These are phyloP conservation scores for Pholiota adiposa DNA, from an alignment of 1,284 basidiomycete species.

Conservation along the genomic window DNA sequence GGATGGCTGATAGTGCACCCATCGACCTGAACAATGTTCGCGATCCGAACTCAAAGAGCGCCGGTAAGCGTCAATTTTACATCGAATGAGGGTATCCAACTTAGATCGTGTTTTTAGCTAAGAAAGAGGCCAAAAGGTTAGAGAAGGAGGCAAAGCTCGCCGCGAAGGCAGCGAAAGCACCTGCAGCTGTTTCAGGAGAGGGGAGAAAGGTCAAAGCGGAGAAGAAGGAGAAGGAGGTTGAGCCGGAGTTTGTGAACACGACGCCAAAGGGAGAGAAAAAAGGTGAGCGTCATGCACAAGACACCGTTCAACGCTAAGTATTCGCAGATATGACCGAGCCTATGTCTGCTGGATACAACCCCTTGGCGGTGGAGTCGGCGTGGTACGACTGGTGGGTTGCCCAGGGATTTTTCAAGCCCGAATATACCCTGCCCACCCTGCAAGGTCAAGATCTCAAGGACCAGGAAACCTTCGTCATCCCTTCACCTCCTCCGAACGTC, in stretches of 20 bases:
- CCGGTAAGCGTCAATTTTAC: slow-evolving; percentile 26
- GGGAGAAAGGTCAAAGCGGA: slow-evolving; percentile 74
- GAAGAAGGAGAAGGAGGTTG: slow-evolving; percentile 59
- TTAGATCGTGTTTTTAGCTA: slow-evolving; percentile 41
- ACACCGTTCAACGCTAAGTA: neutral
- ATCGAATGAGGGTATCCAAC: neutral
- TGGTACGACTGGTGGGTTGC: slow-evolving; percentile 99
- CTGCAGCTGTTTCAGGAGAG: slow-evolving; percentile 42
- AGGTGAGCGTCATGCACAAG: slow-evolving; percentile 48
- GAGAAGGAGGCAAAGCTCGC: slow-evolving; percentile 83
- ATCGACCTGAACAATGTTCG: slow-evolving; percentile 27
- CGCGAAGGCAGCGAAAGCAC: slow-evolving; percentile 72
- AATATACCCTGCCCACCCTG: slow-evolving; percentile 58
- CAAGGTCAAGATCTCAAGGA: slow-evolving; percentile 47
- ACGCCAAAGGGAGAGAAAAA: slow-evolving; percentile 93
- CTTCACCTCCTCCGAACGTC: slow-evolving; percentile 97
- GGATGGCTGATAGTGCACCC: slow-evolving; percentile 5
- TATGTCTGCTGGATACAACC: slow-evolving; percentile 93
- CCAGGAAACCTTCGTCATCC: slow-evolving; percentile 82
- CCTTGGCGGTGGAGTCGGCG: slow-evolving; percentile 91
- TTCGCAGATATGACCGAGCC: slow-evolving; percentile 81
- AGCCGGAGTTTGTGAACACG: slow-evolving; percentile 77
- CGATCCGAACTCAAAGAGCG: slow-evolving; percentile 39
- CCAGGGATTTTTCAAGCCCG: slow-evolving; percentile 90
- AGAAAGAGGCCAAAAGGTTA: slow-evolving; percentile 73